phyloP scores from a whole-genome alignment of 129 eudicot species.

The Flaveria linearis region DNA sequence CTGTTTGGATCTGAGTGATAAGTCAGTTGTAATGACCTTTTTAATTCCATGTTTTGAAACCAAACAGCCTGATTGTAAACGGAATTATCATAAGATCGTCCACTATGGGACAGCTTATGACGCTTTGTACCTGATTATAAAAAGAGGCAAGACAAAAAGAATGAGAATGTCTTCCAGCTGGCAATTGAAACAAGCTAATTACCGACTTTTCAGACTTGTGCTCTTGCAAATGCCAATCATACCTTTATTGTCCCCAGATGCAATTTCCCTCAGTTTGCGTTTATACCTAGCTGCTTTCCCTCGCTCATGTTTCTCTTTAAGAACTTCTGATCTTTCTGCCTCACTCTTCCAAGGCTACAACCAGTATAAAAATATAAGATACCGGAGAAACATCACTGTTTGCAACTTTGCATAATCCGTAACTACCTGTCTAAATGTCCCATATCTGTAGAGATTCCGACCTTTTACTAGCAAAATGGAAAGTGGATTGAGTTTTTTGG shows the following conservation, averaged over 20 bases:
- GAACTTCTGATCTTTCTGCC: slow-evolving; percentile 61
- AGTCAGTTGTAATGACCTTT: slow-evolving; percentile 5
- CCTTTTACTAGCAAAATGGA: slow-evolving; percentile 80
- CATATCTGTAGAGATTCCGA: slow-evolving; percentile 66
- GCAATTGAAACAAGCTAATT: background rate
- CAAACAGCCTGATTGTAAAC: slow-evolving; percentile 1
- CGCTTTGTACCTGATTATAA: slow-evolving; percentile 44
- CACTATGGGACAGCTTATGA: slow-evolving; percentile 34
- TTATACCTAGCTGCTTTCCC: slow-evolving; percentile 70
- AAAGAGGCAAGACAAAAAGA: background rate
- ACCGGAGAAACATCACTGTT: background rate
- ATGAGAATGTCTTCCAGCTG: background rate
- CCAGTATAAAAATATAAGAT: background rate
- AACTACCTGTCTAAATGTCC: slow-evolving; percentile 77
- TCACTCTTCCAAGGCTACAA: slow-evolving; percentile 75
- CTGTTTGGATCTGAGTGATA: slow-evolving; percentile 7
- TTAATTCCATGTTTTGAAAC: background rate
- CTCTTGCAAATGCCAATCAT: background rate
- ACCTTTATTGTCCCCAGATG: slow-evolving; percentile 31
- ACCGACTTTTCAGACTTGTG: background rate
- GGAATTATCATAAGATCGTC: slow-evolving; percentile 3
- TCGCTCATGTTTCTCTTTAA: slow-evolving; percentile 74
- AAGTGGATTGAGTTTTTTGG: slow-evolving; percentile 56
- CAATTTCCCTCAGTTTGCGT: slow-evolving; percentile 49
- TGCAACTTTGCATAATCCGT: background rate